Base-by-base conservation (phyloP, 139 green algal species). In the Tetradesmus lagerheimii region DNA sequence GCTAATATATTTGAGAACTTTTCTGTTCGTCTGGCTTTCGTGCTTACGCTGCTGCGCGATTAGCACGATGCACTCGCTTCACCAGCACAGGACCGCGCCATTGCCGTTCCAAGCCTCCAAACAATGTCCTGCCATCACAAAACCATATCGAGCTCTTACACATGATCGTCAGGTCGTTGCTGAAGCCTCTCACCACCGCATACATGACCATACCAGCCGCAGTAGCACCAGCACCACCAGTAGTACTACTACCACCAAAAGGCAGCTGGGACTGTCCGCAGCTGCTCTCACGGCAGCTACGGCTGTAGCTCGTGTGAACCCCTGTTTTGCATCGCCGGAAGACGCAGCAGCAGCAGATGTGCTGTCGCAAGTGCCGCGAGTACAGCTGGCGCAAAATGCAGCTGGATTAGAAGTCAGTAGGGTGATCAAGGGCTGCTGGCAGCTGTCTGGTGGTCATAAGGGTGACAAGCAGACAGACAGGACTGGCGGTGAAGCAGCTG, bases 381-480 rank as follows among this genome's bases (percentile, higher is more conserved):
- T 74, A 57, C 53, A 43, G n/a, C 82, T 87, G 9, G 53, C 57
- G 20, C 53, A 35, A 2, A 35, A 35, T 14, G 67, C n/a, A 78
- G n/a, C 31, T 53, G 37, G 37, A 1, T 45, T 88, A 11, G 12
- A 66, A 39, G 35, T 88, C 62, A 88, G 83, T 18, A 39, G n/a
- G n/a, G 83, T 88, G 3, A 88, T 88, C 38, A 88, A 88, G 39
- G 83, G 83, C 62, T 88, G 83, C 41, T 88, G 83, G 83, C 83
- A 88, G 83, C 64, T 88, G 62, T 80, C 64, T 29, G 96, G 96
- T 9, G 96, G 95, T 0, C 96, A 98, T 91, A 94, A 79, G 83
- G 96, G 96, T 8, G 96, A 98, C 8, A 43, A 47, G 0, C 90
- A 83, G 0, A 95, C 89, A 4, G 96, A 99, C 84, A 91, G 95